phyloP scores from a whole-genome alignment of 2,329 filamentous ascomycete species.

The Fusarium sp. region DNA sequence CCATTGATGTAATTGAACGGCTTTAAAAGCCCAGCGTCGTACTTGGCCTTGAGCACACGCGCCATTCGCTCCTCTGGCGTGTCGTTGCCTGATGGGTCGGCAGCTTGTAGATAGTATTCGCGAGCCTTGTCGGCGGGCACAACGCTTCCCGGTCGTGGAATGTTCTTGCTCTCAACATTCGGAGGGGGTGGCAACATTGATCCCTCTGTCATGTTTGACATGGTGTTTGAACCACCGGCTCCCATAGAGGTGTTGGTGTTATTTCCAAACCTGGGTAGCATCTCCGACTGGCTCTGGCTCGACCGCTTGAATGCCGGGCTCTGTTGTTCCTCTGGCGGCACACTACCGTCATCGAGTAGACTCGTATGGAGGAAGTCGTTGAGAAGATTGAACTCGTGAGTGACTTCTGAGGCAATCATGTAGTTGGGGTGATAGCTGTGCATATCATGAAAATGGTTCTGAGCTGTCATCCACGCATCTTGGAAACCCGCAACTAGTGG shows the following conservation, averaged over 20 bases:
- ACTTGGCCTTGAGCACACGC: slow-evolving; percentile 92
- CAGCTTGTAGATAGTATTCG: slow-evolving; percentile 97
- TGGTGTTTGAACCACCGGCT: slow-evolving; percentile 33
- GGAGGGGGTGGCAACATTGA: slow-evolving; percentile 61
- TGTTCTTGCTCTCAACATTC: slow-evolving; percentile 59
- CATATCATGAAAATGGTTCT: slow-evolving; percentile 86
- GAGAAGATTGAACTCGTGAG: slow-evolving; percentile 94
- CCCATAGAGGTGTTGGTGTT: slow-evolving; percentile 44
- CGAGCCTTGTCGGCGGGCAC: slow-evolving; percentile 77
- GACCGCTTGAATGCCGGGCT: slow-evolving; percentile 54
- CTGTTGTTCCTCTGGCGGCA: slow-evolving; percentile 73
- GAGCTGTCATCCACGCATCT: slow-evolving; percentile 81
- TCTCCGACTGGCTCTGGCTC: slow-evolving; percentile 56
- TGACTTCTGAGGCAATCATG: slow-evolving; percentile 92
- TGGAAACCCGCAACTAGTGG: slow-evolving; percentile 77
- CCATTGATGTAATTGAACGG: slow-evolving; percentile 99
- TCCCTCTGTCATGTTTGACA: slow-evolving; percentile 41
- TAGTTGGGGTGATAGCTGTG: slow-evolving; percentile 93
- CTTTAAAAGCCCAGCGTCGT: slow-evolving; percentile 91
- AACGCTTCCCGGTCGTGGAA: slow-evolving; percentile 68
- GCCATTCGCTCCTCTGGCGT: slow-evolving; percentile 95
- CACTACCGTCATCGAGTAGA: slow-evolving; percentile 82
- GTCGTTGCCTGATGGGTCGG: slow-evolving; percentile 86
- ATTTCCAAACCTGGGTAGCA: slow-evolving; percentile 60
- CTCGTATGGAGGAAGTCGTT: slow-evolving; percentile 97